Evolutionary conservation across 768 basidiomycete species (phyloP), one percentile per base, ranked within the genome.

Genomic region (Exsudoporus frostii): DNA sequence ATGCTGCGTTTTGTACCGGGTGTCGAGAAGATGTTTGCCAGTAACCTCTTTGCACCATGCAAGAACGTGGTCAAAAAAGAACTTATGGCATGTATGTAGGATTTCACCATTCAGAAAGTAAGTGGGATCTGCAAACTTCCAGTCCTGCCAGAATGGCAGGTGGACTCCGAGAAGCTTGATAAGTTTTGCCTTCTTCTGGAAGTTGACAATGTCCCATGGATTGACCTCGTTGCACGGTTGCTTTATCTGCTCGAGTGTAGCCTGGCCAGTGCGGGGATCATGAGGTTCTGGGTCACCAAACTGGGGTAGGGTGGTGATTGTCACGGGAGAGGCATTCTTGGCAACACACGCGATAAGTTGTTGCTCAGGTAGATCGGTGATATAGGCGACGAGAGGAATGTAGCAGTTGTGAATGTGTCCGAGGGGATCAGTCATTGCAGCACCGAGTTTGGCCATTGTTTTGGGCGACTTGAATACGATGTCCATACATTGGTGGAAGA

Each of bases 201-300:
- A 74, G 1, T 32, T 44, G 14, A 54, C 29, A 10, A 74, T 22
- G 20, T 70, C 54, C 63, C 61, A 63, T 24, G 67, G 66, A 51
- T 69, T 29, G 0, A 53, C 34, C 11, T 7, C 30, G 3, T 14
- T 15, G 37, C 45, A 42, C 5, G 54, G 8, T 11, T 20, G 10
- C 3, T 11, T 10, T 13, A 62, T 57, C 5, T 22, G 10, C 0
- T 41, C 1, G 4, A 55, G 55, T 5, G 42, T 63, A 25, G 50
- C 5, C 9, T 3, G 14, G 0, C 24, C 50, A 2, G 45, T 43
- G 24, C 59, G 47, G 9, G 45, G 54, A 1, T 17, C 5, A 25
- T 59, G 59, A 25, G 39, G 50, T 9, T 22, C 4, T 1, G 24
- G 1, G 41, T 61, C 54, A 3, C 61, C 54, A 20, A 64, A 66